Base-by-base conservation (phyloP, 78 protist species). In the Mantamonas sphyraenae region DNA sequence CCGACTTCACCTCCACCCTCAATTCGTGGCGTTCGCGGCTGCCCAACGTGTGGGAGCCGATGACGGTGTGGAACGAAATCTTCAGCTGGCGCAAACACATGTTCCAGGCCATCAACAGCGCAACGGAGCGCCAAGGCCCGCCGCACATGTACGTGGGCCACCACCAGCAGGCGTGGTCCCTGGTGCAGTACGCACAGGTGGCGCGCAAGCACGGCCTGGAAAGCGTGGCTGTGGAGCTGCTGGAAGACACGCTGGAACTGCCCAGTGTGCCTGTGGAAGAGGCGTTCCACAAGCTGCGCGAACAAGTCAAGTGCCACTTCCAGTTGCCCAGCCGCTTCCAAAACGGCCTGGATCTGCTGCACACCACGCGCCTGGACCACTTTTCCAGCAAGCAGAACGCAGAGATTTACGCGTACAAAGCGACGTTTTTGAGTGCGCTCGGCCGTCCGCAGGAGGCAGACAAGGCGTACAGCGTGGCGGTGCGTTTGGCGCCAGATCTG, bases 241-340 rank as follows among this genome's bases (percentile, higher is more conserved):
- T 80, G 10, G 20, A 60, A 33, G 73, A 81, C 45, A 86, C 77
- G 76, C 77, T 76, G 73, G 75, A 58, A 20, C 81, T 86, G 38
- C 76, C 76, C 58, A 79, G 73, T 61, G 81, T 86, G 7, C 86
- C 81, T 22, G 72, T 86, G 35, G 75, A 68, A 14, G 91, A 86
- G 28, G 85, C 85, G 34, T 86, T 82, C 59, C 40, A 68, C 55
- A 86, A 86, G 71, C 81, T 82, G 39, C 59, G 66, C 59, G 88
- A 86, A 37, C 91, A 86, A 40, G 79, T 75, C 50, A 81, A 81
- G 62, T 86, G 91, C 39, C 76, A 86, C 64, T 72, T 81, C 8
- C 74, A 71, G 51, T 17, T 68, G 19, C 73, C 87, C 50, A 81
- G 69, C 38, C 76, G 68, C 39, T 81, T 63, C 28, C 76, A 64